Evolutionary conservation across 805 yeast species (phyloP), one percentile per base, ranked within the genome.

Genomic region (Kazachstania bromeliacearum): DNA sequence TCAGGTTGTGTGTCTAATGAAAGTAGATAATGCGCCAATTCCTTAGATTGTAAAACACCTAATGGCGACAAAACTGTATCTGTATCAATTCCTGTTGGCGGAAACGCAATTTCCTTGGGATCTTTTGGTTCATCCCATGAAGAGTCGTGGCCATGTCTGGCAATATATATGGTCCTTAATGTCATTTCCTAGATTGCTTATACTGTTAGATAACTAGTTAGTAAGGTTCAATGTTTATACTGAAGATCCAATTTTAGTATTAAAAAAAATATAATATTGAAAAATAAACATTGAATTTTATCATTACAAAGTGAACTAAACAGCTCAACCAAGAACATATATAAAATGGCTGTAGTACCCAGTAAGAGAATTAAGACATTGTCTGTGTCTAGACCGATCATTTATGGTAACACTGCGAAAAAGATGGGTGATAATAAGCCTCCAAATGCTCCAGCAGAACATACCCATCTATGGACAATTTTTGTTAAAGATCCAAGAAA

Each of bases 381-480:
- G 5, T 74, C 88, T 0, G 74, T 85, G 4, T 67, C 85, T 4
- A 73, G 87, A 34, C 95, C 96, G 2, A 74, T 85, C 16, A 58
- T 80, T 21, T 83, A 81, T 51, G 96, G 96, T 5, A 85, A 85
- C 57, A 68, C 74, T 3, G 94, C 95, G 0, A 69, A 70, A 17
- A 85, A 84, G 24, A 60, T 85, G 28, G 72, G 73, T 22, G 70
- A 60, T 28, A 71, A 64, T 36, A 68, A 73, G 43, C 73, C 81
- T 5, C 61, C 66, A 5, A 68, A 68, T 28, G 79, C 87, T 0
- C 95, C 96, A 2, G 68, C 70, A 0, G 96, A 89, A 48, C 98
- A 92, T 52, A 85, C 97, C 2, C 98, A 92, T 59, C 70, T 75
- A 35, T 92, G 98, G 98, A 88, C 96, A 3, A 84, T 92, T 6